A percentile compares a stretch with the other conserved stretches of the same genome.
Conservation (phyloP, 1,139 yeast species). For the Blastobotrys serpentis region DNA sequence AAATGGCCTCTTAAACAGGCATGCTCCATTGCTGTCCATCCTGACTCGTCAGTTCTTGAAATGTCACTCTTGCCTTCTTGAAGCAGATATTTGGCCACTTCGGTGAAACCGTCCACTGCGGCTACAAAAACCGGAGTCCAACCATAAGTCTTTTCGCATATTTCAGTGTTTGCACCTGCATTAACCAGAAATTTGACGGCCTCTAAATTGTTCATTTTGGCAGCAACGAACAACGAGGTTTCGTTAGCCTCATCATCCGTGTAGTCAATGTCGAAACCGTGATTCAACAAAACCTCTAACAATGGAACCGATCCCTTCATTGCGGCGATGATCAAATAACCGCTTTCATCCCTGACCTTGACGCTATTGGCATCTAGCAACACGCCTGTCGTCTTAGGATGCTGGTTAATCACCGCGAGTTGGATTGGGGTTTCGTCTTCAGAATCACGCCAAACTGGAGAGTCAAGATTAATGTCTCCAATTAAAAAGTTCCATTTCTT, state of each 20-base stretch:
- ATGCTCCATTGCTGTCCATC: constrained; percentile 97
- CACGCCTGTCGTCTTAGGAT: constrained; percentile 70
- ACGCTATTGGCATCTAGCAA: constrained; percentile 46
- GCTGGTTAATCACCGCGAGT: constrained; percentile 77
- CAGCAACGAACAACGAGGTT: constrained; percentile 77
- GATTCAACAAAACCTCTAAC: constrained; percentile 53
- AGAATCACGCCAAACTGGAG: constrained; percentile 75
- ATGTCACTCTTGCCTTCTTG: constrained; percentile 46
- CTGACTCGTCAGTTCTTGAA: constrained; percentile 72
- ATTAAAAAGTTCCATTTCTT: constrained; percentile 53
- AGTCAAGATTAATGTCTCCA: constrained; percentile 49
- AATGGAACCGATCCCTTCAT: constrained; percentile 62
- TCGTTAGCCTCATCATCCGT: constrained; percentile 65
- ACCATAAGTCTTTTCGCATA: constrained; percentile 76
- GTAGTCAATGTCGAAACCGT: constrained; percentile 64
- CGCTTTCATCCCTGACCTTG: constrained; percentile 32
- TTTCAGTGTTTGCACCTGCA: constrained; percentile 67
- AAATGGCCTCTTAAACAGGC: constrained; percentile 90
- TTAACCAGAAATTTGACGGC: constrained; percentile 56
- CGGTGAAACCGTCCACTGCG: constrained; percentile 76
- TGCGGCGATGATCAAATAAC: constrained; percentile 61
- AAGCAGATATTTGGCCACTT: constrained; percentile 57
- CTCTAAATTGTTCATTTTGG: constrained; percentile 58
- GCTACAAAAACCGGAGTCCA: constrained; percentile 96
- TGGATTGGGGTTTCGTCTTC: constrained; percentile 83